phyloP scores from a whole-genome alignment of 1,284 basidiomycete genomes.

The Wallemia ichthyophaga region DNA sequence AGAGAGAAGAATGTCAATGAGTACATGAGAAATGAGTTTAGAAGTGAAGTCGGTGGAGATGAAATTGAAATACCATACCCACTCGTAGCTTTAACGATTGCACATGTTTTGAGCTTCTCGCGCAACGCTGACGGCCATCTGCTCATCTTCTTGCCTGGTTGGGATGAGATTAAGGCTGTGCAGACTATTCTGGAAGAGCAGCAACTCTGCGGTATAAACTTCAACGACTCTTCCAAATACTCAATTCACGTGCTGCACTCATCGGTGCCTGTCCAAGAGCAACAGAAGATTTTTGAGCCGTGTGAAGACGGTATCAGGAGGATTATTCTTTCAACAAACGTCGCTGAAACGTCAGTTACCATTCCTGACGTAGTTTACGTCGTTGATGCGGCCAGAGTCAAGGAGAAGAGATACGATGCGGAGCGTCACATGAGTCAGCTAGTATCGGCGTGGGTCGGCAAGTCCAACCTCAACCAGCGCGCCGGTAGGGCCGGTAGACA shows the following conservation, averaged over 20 bases:
- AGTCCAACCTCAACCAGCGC: slow-evolving; percentile 75
- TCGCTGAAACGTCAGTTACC: slow-evolving; percentile 84
- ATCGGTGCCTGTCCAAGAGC: slow-evolving; percentile 59
- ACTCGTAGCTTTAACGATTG: slow-evolving; percentile 50
- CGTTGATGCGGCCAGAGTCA: slow-evolving; percentile 61
- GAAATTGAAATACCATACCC: slow-evolving; percentile 59
- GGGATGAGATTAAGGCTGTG: slow-evolving; percentile 70
- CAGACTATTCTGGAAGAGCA: slow-evolving; percentile 32
- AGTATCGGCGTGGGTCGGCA: slow-evolving; percentile 66
- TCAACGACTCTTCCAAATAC: slow-evolving; percentile 29
- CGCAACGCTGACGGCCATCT: slow-evolving; percentile 43
- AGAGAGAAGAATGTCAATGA: slow-evolving; percentile 39
- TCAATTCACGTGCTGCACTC: slow-evolving; percentile 76
- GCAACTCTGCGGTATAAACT: slow-evolving; percentile 28
- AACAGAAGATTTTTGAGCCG: slow-evolving; percentile 66
- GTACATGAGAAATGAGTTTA: slow-evolving; percentile 48
- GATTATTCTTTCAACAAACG: slow-evolving; percentile 77
- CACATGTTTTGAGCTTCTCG: slow-evolving; percentile 42
- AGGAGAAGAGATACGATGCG: slow-evolving; percentile 81
- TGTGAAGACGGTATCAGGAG: slow-evolving; percentile 45
- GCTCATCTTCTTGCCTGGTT: slow-evolving; percentile 67
- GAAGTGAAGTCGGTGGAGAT: slow-evolving; percentile 19
- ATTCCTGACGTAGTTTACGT: slow-evolving; percentile 93
- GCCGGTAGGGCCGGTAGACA: slow-evolving; percentile 83
- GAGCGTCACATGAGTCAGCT: slow-evolving; percentile 59